phyloP scores from a whole-genome alignment of 257 asterid species.

The Coffea eugenioides region DNA sequence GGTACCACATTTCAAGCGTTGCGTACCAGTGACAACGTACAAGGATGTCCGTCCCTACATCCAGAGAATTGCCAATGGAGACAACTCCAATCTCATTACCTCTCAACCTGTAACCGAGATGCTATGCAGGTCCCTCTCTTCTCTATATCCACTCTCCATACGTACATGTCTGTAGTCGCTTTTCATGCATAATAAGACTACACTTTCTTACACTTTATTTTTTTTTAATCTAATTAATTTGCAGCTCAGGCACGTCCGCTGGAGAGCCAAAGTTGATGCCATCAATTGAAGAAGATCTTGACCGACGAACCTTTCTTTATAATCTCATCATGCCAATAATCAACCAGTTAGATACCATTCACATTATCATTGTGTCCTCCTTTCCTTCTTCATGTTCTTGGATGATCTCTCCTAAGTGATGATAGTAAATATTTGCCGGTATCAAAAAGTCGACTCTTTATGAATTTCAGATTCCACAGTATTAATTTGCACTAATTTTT shows the following conservation, averaged over 20 bases:
- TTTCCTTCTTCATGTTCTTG: background rate
- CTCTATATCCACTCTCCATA: background rate
- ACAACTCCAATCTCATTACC: constrained; percentile 49
- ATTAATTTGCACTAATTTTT: too few species aligned
- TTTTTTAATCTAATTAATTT: background rate
- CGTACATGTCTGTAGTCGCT: background rate
- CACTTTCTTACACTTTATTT: background rate
- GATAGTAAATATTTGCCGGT: background rate
- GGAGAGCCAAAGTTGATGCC: constrained; percentile 84
- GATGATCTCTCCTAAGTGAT: too few species aligned
- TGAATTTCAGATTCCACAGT: too few species aligned
- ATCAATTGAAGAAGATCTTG: constrained; percentile 70
- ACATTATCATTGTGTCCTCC: background rate
- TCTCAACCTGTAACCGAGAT: constrained; percentile 62
- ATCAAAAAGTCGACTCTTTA: too few species aligned
- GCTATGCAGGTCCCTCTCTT: constrained; percentile 56
- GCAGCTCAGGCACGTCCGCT: constrained; percentile 82
- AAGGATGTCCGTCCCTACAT: constrained; percentile 66
- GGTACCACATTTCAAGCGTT: constrained; percentile 41
- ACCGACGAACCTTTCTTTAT: constrained; percentile 71
- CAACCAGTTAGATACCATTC: constrained; percentile 41
- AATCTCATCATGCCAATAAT: constrained; percentile 78
- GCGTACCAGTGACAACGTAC: constrained; percentile 52
- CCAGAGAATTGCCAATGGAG: constrained; percentile 62
- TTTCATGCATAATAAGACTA: background rate